phyloP scores from a whole-genome alignment of 495 filamentous ascomycete genomes.

The Sordaria brevicollis region DNA sequence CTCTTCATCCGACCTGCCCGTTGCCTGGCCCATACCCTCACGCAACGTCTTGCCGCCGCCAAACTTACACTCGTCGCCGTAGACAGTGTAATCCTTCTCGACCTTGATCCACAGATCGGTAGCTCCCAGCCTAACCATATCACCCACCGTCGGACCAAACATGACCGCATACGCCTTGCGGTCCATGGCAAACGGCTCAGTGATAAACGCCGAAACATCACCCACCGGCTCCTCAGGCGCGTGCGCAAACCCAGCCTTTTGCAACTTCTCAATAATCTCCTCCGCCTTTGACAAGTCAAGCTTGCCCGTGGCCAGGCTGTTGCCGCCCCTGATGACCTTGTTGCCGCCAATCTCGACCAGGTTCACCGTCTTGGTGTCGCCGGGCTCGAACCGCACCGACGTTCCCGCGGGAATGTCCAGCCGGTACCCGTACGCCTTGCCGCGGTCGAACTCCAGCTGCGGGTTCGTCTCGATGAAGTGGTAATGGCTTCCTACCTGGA shows the following conservation, averaged over 20 bases:
- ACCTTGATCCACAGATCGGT: conserved; percentile 91
- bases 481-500: conserved; percentile 94
- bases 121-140: conserved; percentile 67
- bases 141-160: conserved; percentile 90
- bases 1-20: conserved; percentile 57
- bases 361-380: conserved; percentile 85
- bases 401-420: conserved; percentile 89
- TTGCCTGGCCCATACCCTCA: conserved; percentile 95
- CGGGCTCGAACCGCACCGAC: conserved; percentile 89
- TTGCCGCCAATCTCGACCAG: conserved; percentile 84
- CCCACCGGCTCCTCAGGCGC: conserved; percentile 45
- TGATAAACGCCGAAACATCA: conserved; percentile 36
- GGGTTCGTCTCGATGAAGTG: conserved; percentile 94
- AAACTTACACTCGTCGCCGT: conserved; percentile 94
- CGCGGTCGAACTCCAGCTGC: conserved; percentile 82
- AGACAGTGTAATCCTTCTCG: conserved; percentile 74
- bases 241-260: conserved; percentile 68
- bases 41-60: conserved; percentile 90
- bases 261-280: conserved; percentile 56
- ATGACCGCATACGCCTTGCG: conserved; percentile 69
- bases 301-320: conserved; percentile 60
- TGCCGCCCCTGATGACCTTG: conserved; percentile 77
- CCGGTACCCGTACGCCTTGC: conserved; percentile 71
- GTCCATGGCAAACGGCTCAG: conserved; percentile 60
- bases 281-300: conserved; percentile 52